phyloP scores from a whole-genome alignment of 352 stramenopile genomes.

The Pythium brachiatum region DNA sequence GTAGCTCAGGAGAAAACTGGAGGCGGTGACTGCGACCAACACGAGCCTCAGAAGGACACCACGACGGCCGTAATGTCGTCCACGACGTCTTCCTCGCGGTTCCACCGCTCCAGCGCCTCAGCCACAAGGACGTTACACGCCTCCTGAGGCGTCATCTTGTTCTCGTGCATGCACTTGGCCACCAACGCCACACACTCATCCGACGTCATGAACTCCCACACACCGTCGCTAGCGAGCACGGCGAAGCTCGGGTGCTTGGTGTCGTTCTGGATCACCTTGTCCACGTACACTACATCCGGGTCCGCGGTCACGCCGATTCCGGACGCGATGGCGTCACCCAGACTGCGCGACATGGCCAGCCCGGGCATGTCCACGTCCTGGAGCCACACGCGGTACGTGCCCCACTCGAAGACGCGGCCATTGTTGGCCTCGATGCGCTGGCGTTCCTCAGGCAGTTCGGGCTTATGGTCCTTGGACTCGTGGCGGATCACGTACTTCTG shows the following conservation, averaged over 20 bases:
- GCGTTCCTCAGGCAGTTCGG: slow-evolving; percentile 59
- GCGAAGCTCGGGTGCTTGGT: slow-evolving; percentile 44
- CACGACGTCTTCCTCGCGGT: slow-evolving; percentile 75
- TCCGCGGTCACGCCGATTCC: slow-evolving; percentile 74
- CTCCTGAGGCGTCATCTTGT: slow-evolving; percentile 55
- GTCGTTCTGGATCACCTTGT: slow-evolving; percentile 31
- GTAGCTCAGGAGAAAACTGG: too few species aligned
- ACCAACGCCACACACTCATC: slow-evolving; percentile 73
- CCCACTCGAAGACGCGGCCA: slow-evolving; percentile 82
- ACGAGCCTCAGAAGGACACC: slow-evolving; percentile 53
- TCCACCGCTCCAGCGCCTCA: slow-evolving; percentile 72
- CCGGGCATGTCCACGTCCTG: slow-evolving; percentile 84
- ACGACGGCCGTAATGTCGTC: slow-evolving; percentile 78
- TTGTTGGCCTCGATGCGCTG: slow-evolving; percentile 66
- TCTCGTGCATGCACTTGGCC: slow-evolving; percentile 41
- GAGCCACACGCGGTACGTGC: slow-evolving; percentile 77
- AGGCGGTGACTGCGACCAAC: too few species aligned
- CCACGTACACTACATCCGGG: slow-evolving; percentile 53
- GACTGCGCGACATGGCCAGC: slow-evolving; percentile 80
- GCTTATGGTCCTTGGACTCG: slow-evolving; percentile 82
- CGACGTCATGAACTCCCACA: slow-evolving; percentile 84
- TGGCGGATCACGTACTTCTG: slow-evolving; percentile 48
- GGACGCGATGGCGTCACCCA: slow-evolving; percentile 78
- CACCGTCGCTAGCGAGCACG: slow-evolving; percentile 73
- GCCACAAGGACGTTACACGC: slow-evolving; percentile 63